These are phyloP conservation scores for Fusarium clavum DNA, from an alignment of 2,329 filamentous ascomycete genomes.

Conservation along the genomic window DNA sequence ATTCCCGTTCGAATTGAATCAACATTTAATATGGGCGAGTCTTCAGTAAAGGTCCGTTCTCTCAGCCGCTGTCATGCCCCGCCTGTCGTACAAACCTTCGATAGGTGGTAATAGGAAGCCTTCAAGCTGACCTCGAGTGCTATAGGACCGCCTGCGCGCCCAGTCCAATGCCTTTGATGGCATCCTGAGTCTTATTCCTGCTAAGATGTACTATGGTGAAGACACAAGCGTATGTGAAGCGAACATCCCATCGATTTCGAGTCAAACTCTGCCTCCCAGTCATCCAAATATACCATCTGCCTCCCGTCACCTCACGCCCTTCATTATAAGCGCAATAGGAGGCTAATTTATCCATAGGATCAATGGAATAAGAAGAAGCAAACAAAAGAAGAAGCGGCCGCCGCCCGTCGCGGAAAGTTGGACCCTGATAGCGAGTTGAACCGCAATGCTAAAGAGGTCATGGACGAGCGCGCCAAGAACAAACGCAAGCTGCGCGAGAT, in stretches of 20 bases:
- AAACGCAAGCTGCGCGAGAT: conserved; percentile 83
- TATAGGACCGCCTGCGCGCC: conserved; percentile 67
- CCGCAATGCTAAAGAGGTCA: conserved; percentile 87
- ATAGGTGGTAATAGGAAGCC: conserved; percentile 25
- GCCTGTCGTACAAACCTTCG: conserved; percentile 33
- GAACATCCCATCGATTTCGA: conserved; percentile 1
- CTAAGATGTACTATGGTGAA: conserved; percentile 90
- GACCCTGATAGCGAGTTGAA: conserved; percentile 88
- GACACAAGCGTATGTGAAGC: conserved; percentile 78
- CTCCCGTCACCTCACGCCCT: background rate
- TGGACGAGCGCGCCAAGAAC: conserved; percentile 81
- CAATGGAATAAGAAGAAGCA: conserved; percentile 97
- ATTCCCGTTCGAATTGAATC: background rate
- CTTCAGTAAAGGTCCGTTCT: conserved; percentile 60
- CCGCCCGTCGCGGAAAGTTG: conserved; percentile 87
- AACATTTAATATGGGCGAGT: conserved; percentile 55
- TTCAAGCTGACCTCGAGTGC: conserved; percentile 36
- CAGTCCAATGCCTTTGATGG: conserved; percentile 85
- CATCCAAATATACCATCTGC: conserved; percentile 7
- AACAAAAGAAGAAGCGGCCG: conserved; percentile 86
- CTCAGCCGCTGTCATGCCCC: conserved; percentile 44
- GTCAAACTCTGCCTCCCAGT: conserved; percentile 14
- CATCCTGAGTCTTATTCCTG: conserved; percentile 86
- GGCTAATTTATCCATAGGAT: conserved; percentile 66
- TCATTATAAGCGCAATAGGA: background rate